phyloP scores from a whole-genome alignment of 2,329 filamentous ascomycete genomes.

The Colletotrichum caudatum region DNA sequence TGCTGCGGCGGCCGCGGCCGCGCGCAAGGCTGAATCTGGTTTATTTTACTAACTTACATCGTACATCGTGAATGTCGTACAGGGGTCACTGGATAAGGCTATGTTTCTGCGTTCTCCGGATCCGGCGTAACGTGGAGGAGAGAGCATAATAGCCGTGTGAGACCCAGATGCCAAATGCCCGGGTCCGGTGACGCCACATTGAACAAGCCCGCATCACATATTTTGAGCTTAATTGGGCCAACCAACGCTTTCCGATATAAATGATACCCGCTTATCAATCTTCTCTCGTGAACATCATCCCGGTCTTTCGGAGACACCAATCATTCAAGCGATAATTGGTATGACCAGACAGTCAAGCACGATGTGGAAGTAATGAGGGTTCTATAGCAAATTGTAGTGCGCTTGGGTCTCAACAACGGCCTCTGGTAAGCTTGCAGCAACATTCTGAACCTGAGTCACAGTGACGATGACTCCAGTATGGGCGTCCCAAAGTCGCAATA shows the following conservation, averaged over 20 bases:
- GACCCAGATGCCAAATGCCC: neutral
- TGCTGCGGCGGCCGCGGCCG: too few relatives aligned
- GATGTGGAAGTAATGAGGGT: neutral
- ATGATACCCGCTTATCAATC: neutral
- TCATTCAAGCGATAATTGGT: neutral
- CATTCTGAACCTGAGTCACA: neutral
- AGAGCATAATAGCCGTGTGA: neutral
- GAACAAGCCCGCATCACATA: neutral
- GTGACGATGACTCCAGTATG: neutral
- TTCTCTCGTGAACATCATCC: neutral
- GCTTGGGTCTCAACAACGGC: neutral
- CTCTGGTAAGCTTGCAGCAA: neutral
- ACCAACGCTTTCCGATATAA: neutral
- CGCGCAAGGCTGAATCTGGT: constrained; percentile 19
- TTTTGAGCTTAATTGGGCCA: neutral
- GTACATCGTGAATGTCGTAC: neutral
- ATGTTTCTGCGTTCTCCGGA: constrained; percentile 1
- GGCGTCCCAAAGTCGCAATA: neutral
- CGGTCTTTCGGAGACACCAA: neutral
- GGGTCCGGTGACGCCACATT: neutral
- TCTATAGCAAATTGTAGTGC: neutral
- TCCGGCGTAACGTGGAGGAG: neutral
- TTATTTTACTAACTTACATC: neutral
- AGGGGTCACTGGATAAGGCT: constrained; percentile 15
- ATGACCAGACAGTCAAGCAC: too few relatives aligned